Conservation (phyloP, 768 basidiomycete species). For the Dioszegia hungarica region DNA sequence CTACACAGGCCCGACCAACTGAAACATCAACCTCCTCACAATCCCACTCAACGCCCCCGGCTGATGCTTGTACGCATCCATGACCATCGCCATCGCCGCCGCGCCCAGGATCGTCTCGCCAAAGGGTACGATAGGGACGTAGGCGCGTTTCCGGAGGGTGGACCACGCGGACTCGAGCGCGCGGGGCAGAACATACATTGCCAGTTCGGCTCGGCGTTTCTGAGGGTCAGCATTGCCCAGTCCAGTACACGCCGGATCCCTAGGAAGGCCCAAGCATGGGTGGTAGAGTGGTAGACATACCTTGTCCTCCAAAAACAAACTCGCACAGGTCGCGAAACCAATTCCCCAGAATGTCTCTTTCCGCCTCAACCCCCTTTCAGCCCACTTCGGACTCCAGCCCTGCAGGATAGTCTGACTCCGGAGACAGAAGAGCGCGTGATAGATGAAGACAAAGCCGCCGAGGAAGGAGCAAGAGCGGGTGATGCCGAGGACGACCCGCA, state of each 20-base stretch:
- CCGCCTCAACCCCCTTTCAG: slow-evolving; percentile 60
- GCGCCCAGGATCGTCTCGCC: slow-evolving; percentile 56
- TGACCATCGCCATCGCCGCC: slow-evolving; percentile 85
- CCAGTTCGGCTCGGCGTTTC: slow-evolving; percentile 75
- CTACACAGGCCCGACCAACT: slow-evolving; percentile 43
- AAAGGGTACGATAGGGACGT: slow-evolving; percentile 55
- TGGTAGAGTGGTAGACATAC: slow-evolving; percentile 18
- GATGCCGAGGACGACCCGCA: slow-evolving; percentile 66
- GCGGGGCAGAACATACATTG: slow-evolving; percentile 62
- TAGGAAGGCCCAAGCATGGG: no score
- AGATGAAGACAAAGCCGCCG: slow-evolving; percentile 72
- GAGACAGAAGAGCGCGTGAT: slow-evolving; percentile 54
- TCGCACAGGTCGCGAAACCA: slow-evolving; percentile 68
- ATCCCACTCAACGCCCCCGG: slow-evolving; percentile 42
- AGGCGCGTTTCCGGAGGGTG: slow-evolving; percentile 67
- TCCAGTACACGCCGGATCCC: no score
- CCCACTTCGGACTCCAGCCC: slow-evolving; percentile 39
- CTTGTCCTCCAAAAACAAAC: slow-evolving; percentile 81
- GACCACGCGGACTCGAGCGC: slow-evolving; percentile 87
- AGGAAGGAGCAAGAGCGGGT: slow-evolving; percentile 80
- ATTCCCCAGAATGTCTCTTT: slow-evolving; percentile 69
- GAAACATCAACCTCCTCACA: slow-evolving; percentile 40
- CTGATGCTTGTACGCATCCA: slow-evolving; percentile 55
- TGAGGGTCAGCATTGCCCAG: slow-evolving; percentile 5
- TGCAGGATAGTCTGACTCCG: slow-evolving; percentile 28